phyloP scores from a whole-genome alignment of 441 rosid genomes.

The Populus hybrid region DNA sequence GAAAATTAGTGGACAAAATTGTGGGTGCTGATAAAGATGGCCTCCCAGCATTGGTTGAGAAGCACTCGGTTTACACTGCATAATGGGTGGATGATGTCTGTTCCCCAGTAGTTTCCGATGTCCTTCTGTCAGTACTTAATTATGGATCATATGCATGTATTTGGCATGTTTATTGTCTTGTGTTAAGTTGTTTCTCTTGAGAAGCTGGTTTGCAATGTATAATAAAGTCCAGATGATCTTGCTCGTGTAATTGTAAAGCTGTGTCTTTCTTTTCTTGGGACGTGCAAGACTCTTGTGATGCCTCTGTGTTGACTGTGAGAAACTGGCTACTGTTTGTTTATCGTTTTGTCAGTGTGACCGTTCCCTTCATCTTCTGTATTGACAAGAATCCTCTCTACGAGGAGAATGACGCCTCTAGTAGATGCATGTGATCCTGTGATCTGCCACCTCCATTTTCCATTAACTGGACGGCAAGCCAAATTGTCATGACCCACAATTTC shows the following conservation, averaged over 20 bases:
- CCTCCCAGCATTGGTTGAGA: conserved; percentile 21
- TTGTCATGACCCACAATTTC: not conserved
- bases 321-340: not conserved
- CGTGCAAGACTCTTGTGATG: not conserved
- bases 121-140: not conserved
- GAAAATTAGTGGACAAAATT: conserved; percentile 38
- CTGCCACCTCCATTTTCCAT: not conserved
- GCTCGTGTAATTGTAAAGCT: not conserved
- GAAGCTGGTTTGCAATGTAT: not conserved
- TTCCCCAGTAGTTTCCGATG: not conserved
- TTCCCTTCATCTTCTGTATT: too few relatives aligned
- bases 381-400: too few relatives aligned
- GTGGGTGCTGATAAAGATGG: conserved; percentile 63
- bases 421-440: too few relatives aligned
- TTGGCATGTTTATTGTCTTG: not conserved
- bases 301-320: not conserved
- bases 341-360: too few relatives aligned
- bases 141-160: not conserved
- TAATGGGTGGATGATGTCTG: not conserved
- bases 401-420: too few relatives aligned
- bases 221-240: not conserved
- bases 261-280: not conserved
- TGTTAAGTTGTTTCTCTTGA: not conserved
- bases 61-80: conserved; percentile 21
- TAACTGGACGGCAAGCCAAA: not conserved